A percentile compares a stretch with the other conserved stretches of the same genome.
Evolutionary conservation across 2,329 filamentous ascomycete genomes (phyloP).

Genomic region (Aspergillus sp.): DNA sequence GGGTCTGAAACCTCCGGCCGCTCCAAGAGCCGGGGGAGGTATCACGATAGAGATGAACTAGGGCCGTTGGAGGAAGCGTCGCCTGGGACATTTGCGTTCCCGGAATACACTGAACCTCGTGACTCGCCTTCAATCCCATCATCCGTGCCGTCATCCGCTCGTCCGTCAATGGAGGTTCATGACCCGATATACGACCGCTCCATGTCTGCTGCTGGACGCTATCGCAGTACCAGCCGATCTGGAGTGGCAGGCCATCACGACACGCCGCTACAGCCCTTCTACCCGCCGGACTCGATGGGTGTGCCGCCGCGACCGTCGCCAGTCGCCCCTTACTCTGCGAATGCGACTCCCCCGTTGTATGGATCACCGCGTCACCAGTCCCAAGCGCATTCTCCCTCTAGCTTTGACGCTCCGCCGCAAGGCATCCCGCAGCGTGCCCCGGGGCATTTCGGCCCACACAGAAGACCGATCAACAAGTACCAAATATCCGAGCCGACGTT

Average conservation of each 20-base stretch:
- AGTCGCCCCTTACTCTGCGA: constrained; percentile 41
- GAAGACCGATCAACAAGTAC: constrained; percentile 50
- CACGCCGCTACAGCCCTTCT: constrained; percentile 19
- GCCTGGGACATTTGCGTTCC: constrained; percentile 16
- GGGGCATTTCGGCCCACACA: constrained; percentile 33
- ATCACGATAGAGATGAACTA: constrained; percentile 47
- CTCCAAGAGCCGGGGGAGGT: constrained; percentile 45
- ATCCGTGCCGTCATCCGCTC: constrained; percentile 26
- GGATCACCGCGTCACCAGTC: constrained; percentile 37
- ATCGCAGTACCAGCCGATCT: constrained; percentile 31
- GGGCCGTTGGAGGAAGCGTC: constrained; percentile 40
- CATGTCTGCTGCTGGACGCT: constrained; percentile 30
- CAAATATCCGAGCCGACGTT: constrained; percentile 53
- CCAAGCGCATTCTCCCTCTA: constrained; percentile 19
- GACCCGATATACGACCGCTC: constrained; percentile 24
- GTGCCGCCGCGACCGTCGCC: constrained; percentile 36
- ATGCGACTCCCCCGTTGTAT: constrained; percentile 45
- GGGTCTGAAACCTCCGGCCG: constrained; percentile 46
- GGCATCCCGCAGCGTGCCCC: constrained; percentile 20
- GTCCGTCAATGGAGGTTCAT: constrained; percentile 29
- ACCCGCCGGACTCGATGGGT: constrained; percentile 27
- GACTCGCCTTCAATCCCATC: constrained; percentile 17
- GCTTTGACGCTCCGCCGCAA: constrained; percentile 13
- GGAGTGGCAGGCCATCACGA: constrained; percentile 27
- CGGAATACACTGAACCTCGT: constrained; percentile 18